Evolutionary conservation across 768 basidiomycete genomes (phyloP), one percentile per base, ranked within the genome.

Genomic region (Hypholoma sublateritium): DNA sequence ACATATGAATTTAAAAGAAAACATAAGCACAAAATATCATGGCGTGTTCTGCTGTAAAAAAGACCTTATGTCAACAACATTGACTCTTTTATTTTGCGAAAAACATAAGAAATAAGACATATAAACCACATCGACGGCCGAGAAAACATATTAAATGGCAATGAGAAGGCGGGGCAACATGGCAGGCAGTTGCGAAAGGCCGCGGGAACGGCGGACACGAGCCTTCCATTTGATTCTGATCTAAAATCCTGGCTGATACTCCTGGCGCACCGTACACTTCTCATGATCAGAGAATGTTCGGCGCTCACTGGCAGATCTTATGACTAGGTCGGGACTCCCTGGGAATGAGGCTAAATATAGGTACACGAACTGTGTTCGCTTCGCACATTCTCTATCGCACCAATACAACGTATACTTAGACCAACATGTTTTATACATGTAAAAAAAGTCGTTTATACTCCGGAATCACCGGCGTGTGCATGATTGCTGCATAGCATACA

Each of bases 191-290:
- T 44, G 11, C 5, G 43, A 17, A 17, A 4, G 19, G 11, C 11
- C n/a, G 43, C 5, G 5, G 2, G 43, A 44, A 17, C n/a, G 43
- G 43, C 17, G 9, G 5, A 44, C 19, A n/a, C 22, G 14, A 17
- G 17, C 12, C 9, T 1, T 44, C 19, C 14, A 11, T 19, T 19
- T 44, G 19, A 11, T 8, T 21, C n/a, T 17, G 8, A 22, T 19
- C 17, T 17, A 44, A 21, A 44, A 44, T 44, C n/a, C 43, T 44
- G 43, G 16, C 43, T 44, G 43, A 44, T 44, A 44, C 43, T n/a
- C 43, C 43, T 44, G n/a, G 43, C 43, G 43, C 43, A 44, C 43
- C 43, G 43, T 44, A 44, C n/a, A n/a, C n/a, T n/a, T n/a, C n/a
- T n/a, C n/a, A n/a, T n/a, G n/a, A n/a, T n/a, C n/a, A n/a, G n/a